phyloP scores from a whole-genome alignment of 768 basidiomycete species.

The Cyclocybe aegerita region DNA sequence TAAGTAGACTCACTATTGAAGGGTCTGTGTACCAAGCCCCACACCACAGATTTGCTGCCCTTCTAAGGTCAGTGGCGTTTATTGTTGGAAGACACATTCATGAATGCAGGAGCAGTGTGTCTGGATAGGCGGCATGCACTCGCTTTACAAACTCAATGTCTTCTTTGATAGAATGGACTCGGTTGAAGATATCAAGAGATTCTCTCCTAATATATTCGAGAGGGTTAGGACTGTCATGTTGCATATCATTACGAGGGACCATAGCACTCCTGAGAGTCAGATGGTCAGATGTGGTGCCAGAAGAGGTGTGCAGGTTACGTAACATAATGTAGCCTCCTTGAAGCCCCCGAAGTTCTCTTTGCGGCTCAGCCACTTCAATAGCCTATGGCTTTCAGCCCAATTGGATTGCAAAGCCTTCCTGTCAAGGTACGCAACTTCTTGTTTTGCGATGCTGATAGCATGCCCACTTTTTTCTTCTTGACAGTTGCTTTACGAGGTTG shows the following conservation, averaged over 20 bases:
- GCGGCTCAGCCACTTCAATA: too few relatives aligned
- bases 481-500: constrained; percentile 79
- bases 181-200: constrained; percentile 79
- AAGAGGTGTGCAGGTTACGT: too few relatives aligned
- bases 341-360: too few relatives aligned
- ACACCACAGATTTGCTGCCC: constrained; percentile 84
- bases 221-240: constrained; percentile 14
- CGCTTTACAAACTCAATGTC: constrained; percentile 70
- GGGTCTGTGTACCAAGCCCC: constrained; percentile 94
- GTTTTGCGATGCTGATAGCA: background rate
- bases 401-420: constrained; percentile 33
- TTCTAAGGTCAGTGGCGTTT: background rate
- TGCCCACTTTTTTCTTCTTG: constrained; percentile 8
- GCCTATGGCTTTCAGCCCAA: too few relatives aligned
- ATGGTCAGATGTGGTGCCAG: too few relatives aligned
- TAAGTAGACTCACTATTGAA: constrained; percentile 39
- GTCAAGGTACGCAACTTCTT: constrained; percentile 32
- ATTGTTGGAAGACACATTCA: constrained; percentile 9
- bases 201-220: constrained; percentile 63
- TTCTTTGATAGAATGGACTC: constrained; percentile 81
- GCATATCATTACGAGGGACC: background rate
- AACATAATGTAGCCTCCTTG: too few relatives aligned
- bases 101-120: constrained; percentile 57
- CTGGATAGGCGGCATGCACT: constrained; percentile 41
- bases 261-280: too few relatives aligned